A percentile compares a stretch with the other conserved stretches of the same genome.
Evolutionary conservation across 306 rosid species (phyloP).

Genomic region (Mimosa pudica): DNA sequence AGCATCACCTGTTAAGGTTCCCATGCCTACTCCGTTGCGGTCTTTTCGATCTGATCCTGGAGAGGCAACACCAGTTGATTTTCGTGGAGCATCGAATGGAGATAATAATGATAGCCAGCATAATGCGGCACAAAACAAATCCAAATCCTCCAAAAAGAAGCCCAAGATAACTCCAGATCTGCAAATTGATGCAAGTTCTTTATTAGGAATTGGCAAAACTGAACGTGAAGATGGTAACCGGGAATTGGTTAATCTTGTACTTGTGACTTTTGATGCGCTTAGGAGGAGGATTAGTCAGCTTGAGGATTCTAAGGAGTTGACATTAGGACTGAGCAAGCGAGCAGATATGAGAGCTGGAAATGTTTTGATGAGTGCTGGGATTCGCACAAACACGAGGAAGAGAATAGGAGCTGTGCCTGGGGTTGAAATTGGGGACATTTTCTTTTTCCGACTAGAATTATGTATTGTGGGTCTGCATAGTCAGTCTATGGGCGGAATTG

Average conservation of each 20-base stretch:
- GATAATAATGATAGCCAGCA: conserved; percentile 23
- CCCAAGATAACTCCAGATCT: conserved; percentile 12
- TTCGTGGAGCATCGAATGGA: conserved; percentile 20
- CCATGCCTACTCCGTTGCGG: conserved; percentile 39
- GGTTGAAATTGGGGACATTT: conserved; percentile 75
- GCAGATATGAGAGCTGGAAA: conserved; percentile 64
- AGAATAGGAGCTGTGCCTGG: conserved; percentile 65
- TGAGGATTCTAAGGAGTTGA: conserved; percentile 57
- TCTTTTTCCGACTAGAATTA: conserved; percentile 63
- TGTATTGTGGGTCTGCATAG: conserved; percentile 68
- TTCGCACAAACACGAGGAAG: conserved; percentile 63
- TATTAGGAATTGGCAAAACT: conserved; percentile 36
- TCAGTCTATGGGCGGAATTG: conserved; percentile 77
- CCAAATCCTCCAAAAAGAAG: conserved; percentile 40
- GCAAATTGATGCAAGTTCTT: conserved; percentile 29
- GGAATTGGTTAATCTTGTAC: conserved; percentile 52
- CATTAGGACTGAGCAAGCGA: conserved; percentile 45
- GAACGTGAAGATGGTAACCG: conserved; percentile 52
- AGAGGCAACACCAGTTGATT: neutral
- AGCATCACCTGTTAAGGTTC: conserved; percentile 30
- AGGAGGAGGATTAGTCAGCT: conserved; percentile 67
- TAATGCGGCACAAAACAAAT: conserved; percentile 9
- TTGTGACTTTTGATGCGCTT: conserved; percentile 53
- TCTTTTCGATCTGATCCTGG: conserved; percentile 27
- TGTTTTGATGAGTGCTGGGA: conserved; percentile 52